Conservation (phyloP, 768 basidiomycete species). For the Leccinellum luteum region DNA sequence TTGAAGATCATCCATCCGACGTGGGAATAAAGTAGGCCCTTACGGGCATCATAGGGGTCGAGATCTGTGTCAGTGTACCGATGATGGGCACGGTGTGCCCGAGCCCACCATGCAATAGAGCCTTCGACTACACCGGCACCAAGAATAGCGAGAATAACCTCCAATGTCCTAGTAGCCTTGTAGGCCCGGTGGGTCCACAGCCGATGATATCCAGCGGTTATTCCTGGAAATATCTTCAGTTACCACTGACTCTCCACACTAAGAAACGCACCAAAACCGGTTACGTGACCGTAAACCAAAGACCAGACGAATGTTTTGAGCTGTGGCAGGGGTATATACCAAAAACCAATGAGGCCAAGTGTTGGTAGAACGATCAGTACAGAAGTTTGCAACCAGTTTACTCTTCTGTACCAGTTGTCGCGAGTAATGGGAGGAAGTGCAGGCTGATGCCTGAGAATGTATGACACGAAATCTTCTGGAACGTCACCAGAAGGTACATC, state of each 20-base stretch:
- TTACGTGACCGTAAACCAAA: constrained; percentile 53
- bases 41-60: constrained; percentile 88
- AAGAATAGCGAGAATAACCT: constrained; percentile 77
- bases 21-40: constrained; percentile 80
- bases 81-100: constrained; percentile 93
- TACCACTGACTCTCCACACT: neutral
- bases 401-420: constrained; percentile 11
- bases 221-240: constrained; percentile 39
- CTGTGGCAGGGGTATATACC: neutral
- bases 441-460: constrained; percentile 6
- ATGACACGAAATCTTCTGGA: constrained; percentile 9
- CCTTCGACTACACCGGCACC: constrained; percentile 91
- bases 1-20: constrained; percentile 90
- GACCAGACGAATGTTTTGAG: constrained; percentile 1
- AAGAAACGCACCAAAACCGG: constrained; percentile 63
- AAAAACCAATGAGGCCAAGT: constrained; percentile 2
- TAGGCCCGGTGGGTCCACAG: constrained; percentile 93
- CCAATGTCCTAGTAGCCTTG: constrained; percentile 80
- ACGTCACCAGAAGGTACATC: constrained; percentile 1
- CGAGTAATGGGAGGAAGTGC: constrained; percentile 8
- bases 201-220: constrained; percentile 91
- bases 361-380: constrained; percentile 4
- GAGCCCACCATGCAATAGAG: constrained; percentile 96
- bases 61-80: constrained; percentile 94
- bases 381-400: constrained; percentile 8